These are phyloP conservation scores for Tranzscheliella williamsii DNA, from an alignment of 1,284 basidiomycete genomes.

Conservation along the genomic window DNA sequence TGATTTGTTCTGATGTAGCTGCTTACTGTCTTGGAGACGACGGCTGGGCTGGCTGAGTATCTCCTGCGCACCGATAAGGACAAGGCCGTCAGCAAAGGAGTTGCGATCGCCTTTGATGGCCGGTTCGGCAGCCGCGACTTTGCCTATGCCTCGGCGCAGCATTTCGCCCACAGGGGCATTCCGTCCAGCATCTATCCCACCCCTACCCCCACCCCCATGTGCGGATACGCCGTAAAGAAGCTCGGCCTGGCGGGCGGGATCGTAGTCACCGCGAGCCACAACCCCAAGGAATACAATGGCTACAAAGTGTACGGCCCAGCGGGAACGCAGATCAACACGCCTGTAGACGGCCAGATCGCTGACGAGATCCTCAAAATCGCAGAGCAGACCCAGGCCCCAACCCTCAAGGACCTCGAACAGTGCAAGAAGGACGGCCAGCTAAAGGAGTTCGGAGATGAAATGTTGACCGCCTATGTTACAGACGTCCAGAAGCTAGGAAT, in stretches of 20 bases:
- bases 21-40: slow-evolving; percentile 48
- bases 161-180: slow-evolving; percentile 41
- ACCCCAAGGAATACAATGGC: slow-evolving; percentile 54
- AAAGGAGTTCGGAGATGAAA: slow-evolving; percentile 22
- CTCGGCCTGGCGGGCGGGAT: slow-evolving; percentile 47
- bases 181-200: slow-evolving; percentile 36
- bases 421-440: slow-evolving; percentile 19
- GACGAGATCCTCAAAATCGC: slow-evolving; percentile 42
- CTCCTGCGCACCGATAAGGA: slow-evolving; percentile 26
- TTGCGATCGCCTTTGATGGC: slow-evolving; percentile 55
- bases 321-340: slow-evolving; percentile 52
- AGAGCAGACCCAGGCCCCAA: slow-evolving; percentile 8
- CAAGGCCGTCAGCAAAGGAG: slow-evolving; percentile 30
- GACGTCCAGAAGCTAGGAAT: slow-evolving; percentile 21
- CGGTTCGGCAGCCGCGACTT: slow-evolving; percentile 46
- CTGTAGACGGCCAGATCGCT: slow-evolving; percentile 48
- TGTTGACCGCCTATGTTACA: slow-evolving; percentile 40
- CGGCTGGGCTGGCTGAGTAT: slow-evolving; percentile 41
- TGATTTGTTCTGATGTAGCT: too few relatives aligned
- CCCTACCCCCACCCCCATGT: slow-evolving; percentile 44
- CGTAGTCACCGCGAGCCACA: slow-evolving; percentile 53
- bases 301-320: slow-evolving; percentile 52
- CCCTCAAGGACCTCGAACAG: slow-evolving; percentile 14
- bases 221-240: slow-evolving; percentile 49
- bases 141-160: slow-evolving; percentile 42